Base-by-base conservation (phyloP, 202 grass and related monocot species). In the Elaeis oleifera region DNA sequence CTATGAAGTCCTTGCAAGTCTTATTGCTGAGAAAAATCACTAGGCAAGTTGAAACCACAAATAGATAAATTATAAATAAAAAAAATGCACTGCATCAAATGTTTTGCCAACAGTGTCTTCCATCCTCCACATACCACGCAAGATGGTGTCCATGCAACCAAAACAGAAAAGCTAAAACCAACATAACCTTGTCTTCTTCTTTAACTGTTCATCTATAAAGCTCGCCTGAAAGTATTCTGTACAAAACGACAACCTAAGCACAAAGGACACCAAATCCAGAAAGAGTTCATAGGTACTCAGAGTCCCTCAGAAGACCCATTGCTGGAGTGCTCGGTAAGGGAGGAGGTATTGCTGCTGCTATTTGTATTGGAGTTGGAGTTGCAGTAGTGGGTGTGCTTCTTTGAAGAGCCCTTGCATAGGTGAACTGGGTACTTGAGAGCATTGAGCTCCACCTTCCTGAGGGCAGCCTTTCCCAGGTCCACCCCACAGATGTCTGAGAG, bases 401-500 rank as follows among this genome's bases (percentile, higher is more conserved):
- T 55, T 6, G 53, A 55, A 21, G 53, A 55, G 53, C 53, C 53
- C 53, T 55, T 55, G 53, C 53, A 55, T 19, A 18, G 53, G 6
- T 55, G 18, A 22, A 36, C 74, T 22, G 84, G 84, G 70, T 94
- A 94, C 73, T 94, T 94, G 78, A 80, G 56, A 60, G 78, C 89
- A 74, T 94, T 94, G 62, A 85, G 84, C 6, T 77, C 75, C 20
- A 88, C 84, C 89, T 94, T 94, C 76, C 73, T 94, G 18, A 39
- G 21, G 55, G 76, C 81, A 3, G 89, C 89, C 70, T 88, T 78
- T 50, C 69, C 89, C 18, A 88, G 75, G 80, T 94, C 84, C 51
- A 94, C 71, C 21, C 84, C 89, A 61, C 89, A 94, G 4, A 94
- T 82, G 71, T 94, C 89, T 21, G 89, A 82, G 65, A 94, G 84